Evolutionary conservation across 768 basidiomycete genomes (phyloP).

Genomic region (Ephemerocybe angulata): DNA sequence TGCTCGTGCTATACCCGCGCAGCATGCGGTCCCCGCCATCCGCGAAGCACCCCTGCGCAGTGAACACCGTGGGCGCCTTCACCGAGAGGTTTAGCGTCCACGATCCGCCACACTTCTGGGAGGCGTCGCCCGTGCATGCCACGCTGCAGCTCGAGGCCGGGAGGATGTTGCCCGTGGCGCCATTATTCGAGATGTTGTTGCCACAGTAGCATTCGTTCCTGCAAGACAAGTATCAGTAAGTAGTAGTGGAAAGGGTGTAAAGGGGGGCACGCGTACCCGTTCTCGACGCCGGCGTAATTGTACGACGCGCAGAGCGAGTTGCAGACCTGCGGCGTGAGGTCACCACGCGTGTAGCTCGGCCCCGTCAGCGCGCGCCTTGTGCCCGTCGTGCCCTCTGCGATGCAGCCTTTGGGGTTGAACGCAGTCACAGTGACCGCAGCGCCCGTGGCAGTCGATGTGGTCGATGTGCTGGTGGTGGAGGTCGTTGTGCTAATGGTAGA

Average conservation of each 20-base stretch:
- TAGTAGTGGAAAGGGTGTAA: neutral
- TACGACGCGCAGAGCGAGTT: slow-evolving; percentile 22
- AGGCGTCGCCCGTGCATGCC: slow-evolving; percentile 17
- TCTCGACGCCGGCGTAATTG: slow-evolving; percentile 23
- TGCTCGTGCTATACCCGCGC: slow-evolving; percentile 16
- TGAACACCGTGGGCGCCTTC: slow-evolving; percentile 19
- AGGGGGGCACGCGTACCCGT: slow-evolving; percentile 11
- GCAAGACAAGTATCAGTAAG: neutral
- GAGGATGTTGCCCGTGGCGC: slow-evolving; percentile 18
- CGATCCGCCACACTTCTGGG: slow-evolving; percentile 18
- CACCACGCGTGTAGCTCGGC: slow-evolving; percentile 13
- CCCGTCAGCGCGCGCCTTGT: slow-evolving; percentile 25
- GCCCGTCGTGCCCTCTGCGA: slow-evolving; percentile 26
- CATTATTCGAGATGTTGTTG: slow-evolving; percentile 20
- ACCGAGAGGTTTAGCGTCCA: slow-evolving; percentile 11
- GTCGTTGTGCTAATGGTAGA: neutral
- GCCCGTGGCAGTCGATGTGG: slow-evolving; percentile 7
- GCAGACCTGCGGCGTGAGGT: slow-evolving; percentile 25
- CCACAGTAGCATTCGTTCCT: slow-evolving; percentile 22
- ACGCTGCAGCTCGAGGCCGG: slow-evolving; percentile 14
- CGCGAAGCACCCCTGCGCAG: slow-evolving; percentile 29
- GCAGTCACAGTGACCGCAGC: neutral
- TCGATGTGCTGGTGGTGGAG: slow-evolving; percentile 7
- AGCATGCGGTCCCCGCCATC: slow-evolving; percentile 29
- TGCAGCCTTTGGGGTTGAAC: slow-evolving; percentile 22